These are phyloP conservation scores for Straminergon stramineum DNA, from an alignment of 225 moss, liverwort and hornwort genomes.

Conservation along the genomic window DNA sequence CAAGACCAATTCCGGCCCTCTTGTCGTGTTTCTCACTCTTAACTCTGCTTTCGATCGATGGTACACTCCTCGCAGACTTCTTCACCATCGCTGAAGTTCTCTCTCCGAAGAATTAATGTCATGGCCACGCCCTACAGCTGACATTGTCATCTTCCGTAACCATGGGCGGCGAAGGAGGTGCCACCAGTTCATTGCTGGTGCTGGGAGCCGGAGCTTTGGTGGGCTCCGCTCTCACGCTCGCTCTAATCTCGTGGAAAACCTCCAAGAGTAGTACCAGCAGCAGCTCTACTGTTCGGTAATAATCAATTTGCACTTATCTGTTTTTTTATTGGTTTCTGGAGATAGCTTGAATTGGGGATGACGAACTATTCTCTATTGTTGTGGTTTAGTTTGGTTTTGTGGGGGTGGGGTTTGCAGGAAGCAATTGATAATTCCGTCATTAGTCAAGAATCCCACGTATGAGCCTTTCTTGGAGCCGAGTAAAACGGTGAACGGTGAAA, in stretches of 20 bases:
- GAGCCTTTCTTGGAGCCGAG: slow-evolving; percentile 25
- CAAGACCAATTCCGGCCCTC: background rate
- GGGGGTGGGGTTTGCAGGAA: slow-evolving; percentile 2
- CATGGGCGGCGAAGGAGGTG: slow-evolving; percentile 21
- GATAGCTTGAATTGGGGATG: background rate
- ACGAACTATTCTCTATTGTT: background rate
- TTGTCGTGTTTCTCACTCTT: too few species aligned
- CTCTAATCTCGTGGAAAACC: slow-evolving; percentile 28
- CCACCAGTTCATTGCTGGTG: slow-evolving; percentile 22
- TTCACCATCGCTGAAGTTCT: background rate
- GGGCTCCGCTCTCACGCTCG: slow-evolving; percentile 42
- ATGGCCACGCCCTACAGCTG: slow-evolving; percentile 11
- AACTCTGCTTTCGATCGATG: background rate
- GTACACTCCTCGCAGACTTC: background rate
- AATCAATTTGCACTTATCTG: background rate
- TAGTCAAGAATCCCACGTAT: slow-evolving; percentile 40
- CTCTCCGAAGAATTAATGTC: background rate
- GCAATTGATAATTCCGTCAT: slow-evolving; percentile 11
- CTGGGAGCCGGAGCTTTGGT: slow-evolving; percentile 41
- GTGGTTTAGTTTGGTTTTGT: background rate
- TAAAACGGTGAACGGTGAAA: slow-evolving; percentile 9
- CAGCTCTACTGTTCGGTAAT: background rate
- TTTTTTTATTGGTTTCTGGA: background rate
- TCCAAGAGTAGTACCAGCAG: background rate
- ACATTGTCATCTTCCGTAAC: background rate